Evolutionary conservation across 2,329 filamentous ascomycete species (phyloP), one percentile per base, ranked within the genome.

Genomic region (Botrytis byssoidea): DNA sequence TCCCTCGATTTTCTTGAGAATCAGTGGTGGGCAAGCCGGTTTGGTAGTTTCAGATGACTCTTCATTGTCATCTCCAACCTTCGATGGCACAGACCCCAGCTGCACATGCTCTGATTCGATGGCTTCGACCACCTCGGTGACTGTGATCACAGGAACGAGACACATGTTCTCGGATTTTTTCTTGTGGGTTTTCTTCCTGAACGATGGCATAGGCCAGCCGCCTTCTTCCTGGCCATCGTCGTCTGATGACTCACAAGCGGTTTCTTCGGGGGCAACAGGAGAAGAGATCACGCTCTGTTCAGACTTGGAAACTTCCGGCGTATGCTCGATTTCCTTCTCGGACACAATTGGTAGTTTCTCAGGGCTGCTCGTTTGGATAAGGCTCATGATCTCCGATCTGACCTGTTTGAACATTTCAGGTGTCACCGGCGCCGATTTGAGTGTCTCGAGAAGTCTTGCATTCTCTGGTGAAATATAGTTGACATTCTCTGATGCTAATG

Each of bases 331-430:
- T 20, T 42, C n/a, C 0, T 7, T 42, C 37, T 44, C 3, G 20
- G 1, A 3, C 22, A 42, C 6, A 3, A 7, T 8, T 32, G 48
- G 2, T 1, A 48, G 18, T 2, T 4, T n/a, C 4, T 4, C 5
- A 16, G 65, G 25, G 25, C 35, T 40, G 1, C 6, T 40, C 5
- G 1, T 44, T n/a, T 32, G 37, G 10, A 57, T 25, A 6, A 69
- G 66, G 18, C 12, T 22, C 37, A 69, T 32, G 10, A 69, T 69
- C 20, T 69, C 66, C 3, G 22, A 69, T 44, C 51, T 69, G 0
- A 37, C 37, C 20, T 25, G 35, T 25, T 25, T 37, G 22, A 69
- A 42, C 48, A 57, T 57, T 22, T 69, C 35, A 69, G 48, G 35
- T 16, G 37, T 57, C 10, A 42, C 29, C 3, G 10, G 18, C 1